Evolutionary conservation across 768 basidiomycete genomes (phyloP), one percentile per base, ranked within the genome.

Genomic region (Neoboletus brunneissimus): DNA sequence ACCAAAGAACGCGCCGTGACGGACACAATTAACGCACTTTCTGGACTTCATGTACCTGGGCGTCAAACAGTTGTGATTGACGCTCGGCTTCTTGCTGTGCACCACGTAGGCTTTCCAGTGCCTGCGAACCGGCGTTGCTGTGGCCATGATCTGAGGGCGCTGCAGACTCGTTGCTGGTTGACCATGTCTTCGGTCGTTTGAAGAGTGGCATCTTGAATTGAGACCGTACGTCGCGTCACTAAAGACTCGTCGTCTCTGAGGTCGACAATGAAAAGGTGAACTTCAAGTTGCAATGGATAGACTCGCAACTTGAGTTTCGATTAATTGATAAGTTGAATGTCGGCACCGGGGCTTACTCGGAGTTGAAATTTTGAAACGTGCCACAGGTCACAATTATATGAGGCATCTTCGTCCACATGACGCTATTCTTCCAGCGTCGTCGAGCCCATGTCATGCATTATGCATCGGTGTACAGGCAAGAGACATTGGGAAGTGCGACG

Each of bases 141-240:
- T 59, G 47, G 40, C 61, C 64, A 25, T 51, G 44, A 13, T 64
- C 54, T 1, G 65, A 62, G 31, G 52, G 57, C 5, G 55, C 18
- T 27, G 56, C 11, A 16, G 66, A 59, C 44, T 63, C 53, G 42
- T 64, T 53, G 40, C 34, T 25, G 9, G 13, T 20, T 29, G 58
- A 41, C 72, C 73, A 69, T 8, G 66, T 68, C 50, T 69, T 73
- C 31, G 69, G 60, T 45, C 75, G 67, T 53, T 69, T 75, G 47
- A 64, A 63, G 56, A 69, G 67, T 34, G 70, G 58, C 76, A 77
- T 77, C 12, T 22, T 43, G 43, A 3, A 12, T 54, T 38, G 18
- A n/a, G 25, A 20, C 27, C 3, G 41, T 25, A 15, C 23, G 27
- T 27, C 20, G 29, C 43, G 32, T 31, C 46, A 15, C 42, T 20